A percentile compares a stretch with the other conserved stretches of the same genome.
These are phyloP conservation scores for Eutrema heterophyllum DNA, from an alignment of 345 rosid species.

Conservation along the genomic window DNA sequence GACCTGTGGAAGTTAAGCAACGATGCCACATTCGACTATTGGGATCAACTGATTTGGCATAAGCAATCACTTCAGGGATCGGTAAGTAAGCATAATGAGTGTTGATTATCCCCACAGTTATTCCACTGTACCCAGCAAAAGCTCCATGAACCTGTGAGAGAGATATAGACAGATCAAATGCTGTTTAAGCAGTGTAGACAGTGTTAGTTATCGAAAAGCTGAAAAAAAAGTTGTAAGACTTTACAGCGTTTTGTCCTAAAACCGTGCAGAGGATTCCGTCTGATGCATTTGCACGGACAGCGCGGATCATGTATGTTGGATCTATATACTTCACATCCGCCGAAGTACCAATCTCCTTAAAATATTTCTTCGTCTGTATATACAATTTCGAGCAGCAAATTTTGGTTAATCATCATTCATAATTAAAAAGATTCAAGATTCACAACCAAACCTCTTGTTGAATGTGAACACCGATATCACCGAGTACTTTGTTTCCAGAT, in stretches of 20 bases:
- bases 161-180: background rate
- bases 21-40: constrained; percentile 97
- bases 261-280: constrained; percentile 92
- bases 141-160: constrained; percentile 79
- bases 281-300: constrained; percentile 91
- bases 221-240: constrained; percentile 25
- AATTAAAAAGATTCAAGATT: background rate
- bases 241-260: constrained; percentile 94
- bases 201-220: background rate
- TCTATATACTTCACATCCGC: constrained; percentile 89
- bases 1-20: constrained; percentile 89
- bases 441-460: constrained; percentile 82
- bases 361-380: constrained; percentile 65
- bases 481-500: constrained; percentile 79
- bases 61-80: constrained; percentile 80
- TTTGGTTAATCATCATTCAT: background rate
- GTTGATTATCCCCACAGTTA: constrained; percentile 83
- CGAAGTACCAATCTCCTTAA: constrained; percentile 59
- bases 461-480: constrained; percentile 82
- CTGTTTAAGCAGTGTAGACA: background rate
- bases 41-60: constrained; percentile 74
- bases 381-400: background rate
- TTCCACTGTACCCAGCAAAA: constrained; percentile 86
- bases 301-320: constrained; percentile 97
- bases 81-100: constrained; percentile 86